Base-by-base conservation (phyloP, 768 basidiomycete genomes). In the Suillus decipiens region DNA sequence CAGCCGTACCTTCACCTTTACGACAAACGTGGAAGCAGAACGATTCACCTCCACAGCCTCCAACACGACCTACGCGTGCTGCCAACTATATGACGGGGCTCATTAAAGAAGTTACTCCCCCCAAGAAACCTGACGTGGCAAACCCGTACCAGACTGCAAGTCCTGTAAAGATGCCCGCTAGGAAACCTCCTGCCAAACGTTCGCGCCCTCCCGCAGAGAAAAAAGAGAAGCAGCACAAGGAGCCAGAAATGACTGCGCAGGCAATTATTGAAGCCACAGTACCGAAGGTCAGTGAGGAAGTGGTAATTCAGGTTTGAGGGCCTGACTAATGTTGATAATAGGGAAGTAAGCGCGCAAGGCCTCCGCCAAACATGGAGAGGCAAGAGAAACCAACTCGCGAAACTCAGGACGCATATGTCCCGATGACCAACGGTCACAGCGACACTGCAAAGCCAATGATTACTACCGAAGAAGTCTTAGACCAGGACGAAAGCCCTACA, bases 121-220 rank as follows among this genome's bases (percentile, higher is more conserved):
- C 84, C 15, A 86, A 83, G 73, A 86, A 79, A 63, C 81, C 84
- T 24, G 90, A 89, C 67, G 81, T 92, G 48, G 84, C 84, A 59
- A 93, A 93, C 71, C 92, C 92, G 0, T 93, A 93, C 69, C 88
- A 92, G 72, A 81, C 83, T 22, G 86, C 87, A 17, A 89, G 84
- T 67, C 89, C 89, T 43, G 83, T 90, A 22, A 78, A 80, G 51
- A 80, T 80, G 12, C 80, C 82, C 3, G 65, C 74, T 14, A 81
- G 82, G 68, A 79, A 75, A 47, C 73, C 67, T 19, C 65, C 69
- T 31, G 71, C 75, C 31, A 85, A 78, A 70, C 80, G 84, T 59
- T 66, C 78, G 34, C 72, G 64, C 60, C 54, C 66, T 17, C 28
- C 59, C 31, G 70, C 78, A 12, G 82, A 80, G 65, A 75, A 81